Base-by-base conservation (phyloP, 805 yeast species). In the Isabelozyma pseudorhagii region DNA sequence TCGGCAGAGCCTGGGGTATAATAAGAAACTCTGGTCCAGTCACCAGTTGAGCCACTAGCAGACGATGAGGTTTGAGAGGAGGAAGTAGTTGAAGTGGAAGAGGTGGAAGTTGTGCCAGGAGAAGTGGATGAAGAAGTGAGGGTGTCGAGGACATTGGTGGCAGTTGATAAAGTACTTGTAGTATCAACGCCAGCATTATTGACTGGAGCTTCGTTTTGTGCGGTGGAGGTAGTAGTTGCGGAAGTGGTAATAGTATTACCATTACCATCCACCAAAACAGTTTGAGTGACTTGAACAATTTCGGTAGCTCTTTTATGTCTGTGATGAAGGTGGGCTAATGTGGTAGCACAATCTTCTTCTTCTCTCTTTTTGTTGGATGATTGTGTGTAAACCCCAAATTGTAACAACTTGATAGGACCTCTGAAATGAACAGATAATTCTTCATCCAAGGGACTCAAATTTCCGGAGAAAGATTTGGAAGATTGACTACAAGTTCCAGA, bases 361-460 rank as follows among this genome's bases (percentile, higher is more conserved):
- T 63, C 71, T 14, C 52, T 66, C 39, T 67, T 77, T 53, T 71
- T 77, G 66, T 78, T 78, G n/a, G 77, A 57, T 25, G 80, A 64
- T 55, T 89, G 92, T 62, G 85, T 84, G 78, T 92, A 94, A 49
- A 89, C 97, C 69, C 92, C 97, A 64, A 94, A 90, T 72, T 89
- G 89, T 63, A 77, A 72, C 65, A 90, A 81, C 65, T 81, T 78
- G 59, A 90, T 63, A 38, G 97, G 97, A 60, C 97, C 97, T 77
- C 97, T 85, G 78, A 89, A 87, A 69, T 90, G 96, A 51, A 90
- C 84, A 36, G 96, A 84, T 53, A 90, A 73, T 69, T 90, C 96
- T 75, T 89, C 94, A 68, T 89, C 86, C 54, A 90, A 76, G 39
- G 97, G 97, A 48, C 92, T 71, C 68, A 89, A 69, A 50, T 81